Percentiles rank a stretch among this genome's conserved stretches.
Evolutionary conservation across 805 yeast species (phyloP).

Genomic region (Candida chauliodis): DNA sequence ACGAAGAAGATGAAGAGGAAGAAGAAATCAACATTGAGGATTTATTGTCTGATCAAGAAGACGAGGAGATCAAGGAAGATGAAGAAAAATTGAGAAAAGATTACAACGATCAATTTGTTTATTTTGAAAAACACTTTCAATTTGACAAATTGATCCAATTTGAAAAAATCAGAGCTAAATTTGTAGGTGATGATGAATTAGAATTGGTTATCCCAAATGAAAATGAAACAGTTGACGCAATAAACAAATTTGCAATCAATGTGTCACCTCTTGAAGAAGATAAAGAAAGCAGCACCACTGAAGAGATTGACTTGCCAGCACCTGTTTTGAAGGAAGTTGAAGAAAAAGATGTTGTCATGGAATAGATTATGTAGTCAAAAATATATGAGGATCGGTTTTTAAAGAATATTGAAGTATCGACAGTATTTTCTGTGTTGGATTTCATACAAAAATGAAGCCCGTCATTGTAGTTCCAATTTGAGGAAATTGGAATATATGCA

Average conservation of each 20-base stretch:
- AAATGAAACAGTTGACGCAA: slow-evolving; percentile 17
- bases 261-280: slow-evolving; percentile 12
- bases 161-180: slow-evolving; percentile 36
- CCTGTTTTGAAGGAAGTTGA: slow-evolving; percentile 11
- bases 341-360: slow-evolving; percentile 14
- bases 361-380: slow-evolving; percentile 3
- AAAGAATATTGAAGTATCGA: neutral
- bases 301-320: slow-evolving; percentile 12
- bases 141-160: slow-evolving; percentile 37
- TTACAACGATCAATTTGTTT: slow-evolving; percentile 36
- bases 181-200: slow-evolving; percentile 36
- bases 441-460: too few species aligned
- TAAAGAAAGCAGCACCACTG: slow-evolving; percentile 14
- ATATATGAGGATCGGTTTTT: slow-evolving; percentile 5
- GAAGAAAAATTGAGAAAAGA: slow-evolving; percentile 35
- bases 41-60: slow-evolving; percentile 17
- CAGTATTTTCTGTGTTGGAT: too few species aligned
- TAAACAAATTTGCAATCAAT: slow-evolving; percentile 9
- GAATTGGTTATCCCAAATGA: slow-evolving; percentile 40
- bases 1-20: slow-evolving; percentile 12
- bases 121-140: slow-evolving; percentile 40
- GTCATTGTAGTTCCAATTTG: too few species aligned
- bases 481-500: too few species aligned
- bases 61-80: slow-evolving; percentile 41
- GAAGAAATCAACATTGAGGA: slow-evolving; percentile 11